Conservation (phyloP, 371 early-diverging fungal species). For the Syncephalis plumigaleata region DNA sequence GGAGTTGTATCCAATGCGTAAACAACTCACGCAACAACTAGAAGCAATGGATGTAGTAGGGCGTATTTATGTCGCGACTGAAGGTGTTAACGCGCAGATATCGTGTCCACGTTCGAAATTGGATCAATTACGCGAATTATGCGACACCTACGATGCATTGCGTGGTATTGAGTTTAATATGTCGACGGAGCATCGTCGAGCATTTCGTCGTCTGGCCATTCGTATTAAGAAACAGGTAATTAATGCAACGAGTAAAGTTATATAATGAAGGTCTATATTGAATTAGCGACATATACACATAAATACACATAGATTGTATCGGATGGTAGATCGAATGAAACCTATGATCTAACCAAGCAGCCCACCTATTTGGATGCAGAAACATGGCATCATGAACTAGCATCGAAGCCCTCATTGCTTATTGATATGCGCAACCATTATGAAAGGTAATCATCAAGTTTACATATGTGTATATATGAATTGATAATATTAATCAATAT, state of each 20-base stretch:
- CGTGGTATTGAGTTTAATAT: conserved; percentile 32
- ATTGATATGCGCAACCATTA: conserved; percentile 69
- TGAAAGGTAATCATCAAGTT: conserved; percentile 38
- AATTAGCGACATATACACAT: not conserved
- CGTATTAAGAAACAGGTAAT: conserved; percentile 33
- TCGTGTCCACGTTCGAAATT: conserved; percentile 31
- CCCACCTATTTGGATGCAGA: conserved; percentile 41
- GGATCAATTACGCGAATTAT: conserved; percentile 19
- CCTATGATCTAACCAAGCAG: conserved; percentile 37
- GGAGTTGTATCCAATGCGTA: conserved; percentile 22
- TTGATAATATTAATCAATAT: conserved; percentile 5
- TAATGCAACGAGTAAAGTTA: no score
- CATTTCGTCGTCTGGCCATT: conserved; percentile 47
- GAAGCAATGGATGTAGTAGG: conserved; percentile 34
- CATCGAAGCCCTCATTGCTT: conserved; percentile 18
- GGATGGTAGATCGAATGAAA: conserved; percentile 16
- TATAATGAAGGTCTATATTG: no score
- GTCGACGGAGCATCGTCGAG: conserved; percentile 35
- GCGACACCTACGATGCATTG: conserved; percentile 11
- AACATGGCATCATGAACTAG: conserved; percentile 42
- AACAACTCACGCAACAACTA: conserved; percentile 24
- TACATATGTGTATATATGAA: not conserved
- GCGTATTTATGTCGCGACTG: conserved; percentile 45
- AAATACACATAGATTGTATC: conserved; percentile 28
- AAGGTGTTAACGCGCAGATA: conserved; percentile 64